phyloP scores from a whole-genome alignment of 805 yeast genomes.

The Candida silvicultrix region DNA sequence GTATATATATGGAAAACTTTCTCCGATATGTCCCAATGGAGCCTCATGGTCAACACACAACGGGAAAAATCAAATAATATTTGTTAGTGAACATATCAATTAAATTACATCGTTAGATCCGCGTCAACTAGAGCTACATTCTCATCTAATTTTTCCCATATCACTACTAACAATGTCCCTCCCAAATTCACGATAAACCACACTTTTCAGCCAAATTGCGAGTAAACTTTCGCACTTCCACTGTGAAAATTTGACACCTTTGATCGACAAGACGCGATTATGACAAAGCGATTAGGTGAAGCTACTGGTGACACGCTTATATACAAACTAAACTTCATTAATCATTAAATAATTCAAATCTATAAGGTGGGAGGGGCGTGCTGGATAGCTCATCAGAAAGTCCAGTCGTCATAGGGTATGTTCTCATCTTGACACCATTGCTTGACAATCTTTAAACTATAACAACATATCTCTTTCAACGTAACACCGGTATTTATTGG shows the following conservation, averaged over 20 bases:
- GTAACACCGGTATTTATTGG: constrained; percentile 5
- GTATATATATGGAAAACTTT: background rate
- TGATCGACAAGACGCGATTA: background rate
- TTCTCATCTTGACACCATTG: constrained; percentile 8
- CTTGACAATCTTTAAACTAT: constrained; percentile 4
- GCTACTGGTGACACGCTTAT: too few relatives aligned
- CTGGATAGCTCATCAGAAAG: too few relatives aligned
- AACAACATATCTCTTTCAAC: constrained; percentile 4
- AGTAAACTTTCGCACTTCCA: too few relatives aligned
- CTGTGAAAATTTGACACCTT: background rate
- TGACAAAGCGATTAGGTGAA: too few relatives aligned
- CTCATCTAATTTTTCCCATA: too few relatives aligned
- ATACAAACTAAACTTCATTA: too few relatives aligned
- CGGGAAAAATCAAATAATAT: background rate
- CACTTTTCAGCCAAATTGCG: too few relatives aligned
- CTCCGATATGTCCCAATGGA: background rate
- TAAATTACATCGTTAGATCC: background rate
- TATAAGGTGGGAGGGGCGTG: too few relatives aligned
- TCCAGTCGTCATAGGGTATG: constrained; percentile 4
- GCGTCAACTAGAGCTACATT: background rate
- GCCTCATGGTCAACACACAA: background rate
- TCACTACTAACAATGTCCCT: background rate
- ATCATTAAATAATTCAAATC: too few relatives aligned
- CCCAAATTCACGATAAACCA: too few relatives aligned
- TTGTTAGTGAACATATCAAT: background rate